These are phyloP conservation scores for Pyrenophora graminea DNA, from an alignment of 2,329 filamentous ascomycete genomes.

Conservation along the genomic window DNA sequence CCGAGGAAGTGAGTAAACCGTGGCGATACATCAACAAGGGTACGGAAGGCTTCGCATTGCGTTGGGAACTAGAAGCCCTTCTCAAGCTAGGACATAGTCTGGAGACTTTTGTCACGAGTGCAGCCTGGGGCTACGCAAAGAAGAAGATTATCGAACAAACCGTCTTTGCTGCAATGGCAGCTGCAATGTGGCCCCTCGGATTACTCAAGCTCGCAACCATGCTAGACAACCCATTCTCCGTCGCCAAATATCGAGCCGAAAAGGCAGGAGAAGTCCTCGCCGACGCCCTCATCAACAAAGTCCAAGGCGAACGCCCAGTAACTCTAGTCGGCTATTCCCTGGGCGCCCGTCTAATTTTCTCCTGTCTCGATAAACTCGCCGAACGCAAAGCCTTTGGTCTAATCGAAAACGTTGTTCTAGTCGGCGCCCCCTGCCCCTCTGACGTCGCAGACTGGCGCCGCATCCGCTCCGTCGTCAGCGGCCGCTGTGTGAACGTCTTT, in stretches of 20 bases:
- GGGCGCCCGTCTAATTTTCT: slow-evolving; percentile 80
- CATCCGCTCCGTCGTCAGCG: slow-evolving; percentile 77
- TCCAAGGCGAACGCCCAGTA: slow-evolving; percentile 80
- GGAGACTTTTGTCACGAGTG: slow-evolving; percentile 74
- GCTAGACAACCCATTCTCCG: slow-evolving; percentile 80
- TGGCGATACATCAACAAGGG: slow-evolving; percentile 77
- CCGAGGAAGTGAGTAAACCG: slow-evolving; percentile 72
- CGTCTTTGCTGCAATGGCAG: slow-evolving; percentile 52
- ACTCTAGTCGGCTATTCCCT: slow-evolving; percentile 81
- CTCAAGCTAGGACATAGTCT: slow-evolving; percentile 78
- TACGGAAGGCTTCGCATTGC: slow-evolving; percentile 78
- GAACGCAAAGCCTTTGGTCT: slow-evolving; percentile 80
- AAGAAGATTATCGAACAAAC: slow-evolving; percentile 71
- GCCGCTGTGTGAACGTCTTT: slow-evolving; percentile 84
- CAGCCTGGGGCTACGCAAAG: slow-evolving; percentile 79
- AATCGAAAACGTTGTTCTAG: slow-evolving; percentile 79
- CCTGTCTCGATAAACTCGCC: slow-evolving; percentile 76
- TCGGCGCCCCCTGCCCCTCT: slow-evolving; percentile 79
- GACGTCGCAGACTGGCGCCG: slow-evolving; percentile 73
- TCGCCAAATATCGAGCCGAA: slow-evolving; percentile 75
- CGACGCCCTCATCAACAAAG: slow-evolving; percentile 78
- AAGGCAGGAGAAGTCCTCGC: slow-evolving; percentile 81
- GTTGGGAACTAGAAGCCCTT: slow-evolving; percentile 80
- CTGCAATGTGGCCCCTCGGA: slow-evolving; percentile 56
- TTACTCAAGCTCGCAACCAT: slow-evolving; percentile 57